A percentile compares a stretch with the other conserved stretches of the same genome.
These are phyloP conservation scores for Yamadazyma pseudoaaseri DNA, from an alignment of 1,139 yeast genomes.

Conservation along the genomic window DNA sequence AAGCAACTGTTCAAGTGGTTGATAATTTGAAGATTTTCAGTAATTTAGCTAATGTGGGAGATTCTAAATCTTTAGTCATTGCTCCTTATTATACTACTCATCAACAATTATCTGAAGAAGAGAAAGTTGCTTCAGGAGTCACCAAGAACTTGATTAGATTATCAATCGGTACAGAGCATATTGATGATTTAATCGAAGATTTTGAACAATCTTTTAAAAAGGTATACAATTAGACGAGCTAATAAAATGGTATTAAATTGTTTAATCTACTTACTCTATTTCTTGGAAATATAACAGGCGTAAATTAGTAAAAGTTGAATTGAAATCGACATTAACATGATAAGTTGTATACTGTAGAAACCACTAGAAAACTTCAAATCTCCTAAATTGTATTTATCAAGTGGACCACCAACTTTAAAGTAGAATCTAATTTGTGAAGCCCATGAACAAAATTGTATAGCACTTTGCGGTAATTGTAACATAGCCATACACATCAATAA, in stretches of 20 bases:
- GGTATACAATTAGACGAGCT: conserved; percentile 27
- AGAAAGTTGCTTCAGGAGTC: conserved; percentile 80
- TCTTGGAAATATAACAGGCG: conserved; percentile 1
- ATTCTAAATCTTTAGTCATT: conserved; percentile 88
- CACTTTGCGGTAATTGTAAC: conserved; percentile 10
- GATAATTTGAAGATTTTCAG: conserved; percentile 82
- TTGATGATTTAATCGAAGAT: conserved; percentile 86
- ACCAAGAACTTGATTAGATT: conserved; percentile 84
- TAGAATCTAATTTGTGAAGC: conserved; percentile 13
- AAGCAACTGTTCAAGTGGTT: conserved; percentile 79
- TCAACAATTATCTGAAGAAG: conserved; percentile 82
- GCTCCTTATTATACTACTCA: conserved; percentile 97
- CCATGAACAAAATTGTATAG: conserved; percentile 12
- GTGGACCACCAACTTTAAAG: conserved; percentile 9
- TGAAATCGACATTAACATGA: conserved; percentile 9
- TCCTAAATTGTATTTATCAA: conserved; percentile 13
- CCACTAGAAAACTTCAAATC: conserved; percentile 14
- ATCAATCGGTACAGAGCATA: conserved; percentile 84
- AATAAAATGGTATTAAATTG: conserved; percentile 1
- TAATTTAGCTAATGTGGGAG: conserved; percentile 96
- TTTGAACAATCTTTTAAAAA: conserved; percentile 75
- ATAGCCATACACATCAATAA: conserved; percentile 1
- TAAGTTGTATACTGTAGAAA: conserved; percentile 9
- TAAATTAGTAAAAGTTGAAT: conserved; percentile 10
- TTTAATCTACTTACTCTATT: background rate